Evolutionary conservation across 2,329 filamentous ascomycete species (phyloP).

Genomic region (Calonectria hawksworthii): DNA sequence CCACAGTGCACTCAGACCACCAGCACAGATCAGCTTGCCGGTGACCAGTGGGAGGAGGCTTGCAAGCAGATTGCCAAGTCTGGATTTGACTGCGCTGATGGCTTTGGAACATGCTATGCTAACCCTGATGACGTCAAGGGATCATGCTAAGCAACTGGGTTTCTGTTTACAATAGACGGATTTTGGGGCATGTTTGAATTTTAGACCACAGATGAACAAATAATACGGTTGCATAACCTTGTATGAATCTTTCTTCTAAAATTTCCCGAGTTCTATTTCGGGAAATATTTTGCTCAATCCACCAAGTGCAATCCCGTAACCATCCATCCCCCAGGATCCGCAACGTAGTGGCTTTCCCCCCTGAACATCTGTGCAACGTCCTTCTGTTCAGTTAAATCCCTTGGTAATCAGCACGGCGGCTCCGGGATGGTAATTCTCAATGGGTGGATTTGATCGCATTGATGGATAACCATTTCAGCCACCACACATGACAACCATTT

Average conservation of each 20-base stretch:
- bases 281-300: neutral
- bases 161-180: neutral
- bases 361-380: neutral
- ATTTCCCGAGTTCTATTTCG: neutral
- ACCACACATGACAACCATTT: neutral
- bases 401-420: neutral
- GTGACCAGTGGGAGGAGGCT: slow-evolving; percentile 41
- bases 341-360: neutral
- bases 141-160: slow-evolving; percentile 23
- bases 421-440: neutral
- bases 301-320: neutral
- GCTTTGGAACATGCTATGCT: slow-evolving; percentile 37
- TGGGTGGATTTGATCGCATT: neutral
- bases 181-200: neutral
- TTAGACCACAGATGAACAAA: neutral
- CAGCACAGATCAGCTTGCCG: slow-evolving; percentile 31
- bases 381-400: neutral
- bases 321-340: neutral
- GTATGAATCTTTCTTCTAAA: neutral
- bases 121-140: slow-evolving; percentile 27
- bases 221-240: neutral
- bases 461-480: neutral
- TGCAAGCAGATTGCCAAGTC: slow-evolving; percentile 33
- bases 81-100: slow-evolving; percentile 37
- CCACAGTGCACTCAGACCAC: slow-evolving; percentile 27